phyloP scores from a whole-genome alignment of 1,139 yeast genomes.

The Nakaseomyces glabratus region DNA sequence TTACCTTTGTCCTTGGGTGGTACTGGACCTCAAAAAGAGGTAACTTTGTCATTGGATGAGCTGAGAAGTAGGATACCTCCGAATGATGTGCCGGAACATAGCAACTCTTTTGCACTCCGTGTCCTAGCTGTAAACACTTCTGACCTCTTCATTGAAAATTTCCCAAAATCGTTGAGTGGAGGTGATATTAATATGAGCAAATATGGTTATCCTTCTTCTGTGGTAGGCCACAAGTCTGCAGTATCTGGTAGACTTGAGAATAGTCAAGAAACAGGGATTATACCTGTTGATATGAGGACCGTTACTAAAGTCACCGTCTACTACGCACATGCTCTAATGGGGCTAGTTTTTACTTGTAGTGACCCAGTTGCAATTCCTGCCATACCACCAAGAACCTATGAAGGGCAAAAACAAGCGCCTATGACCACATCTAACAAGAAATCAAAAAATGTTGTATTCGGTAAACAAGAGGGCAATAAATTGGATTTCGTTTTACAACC shows the following conservation, averaged over 20 bases:
- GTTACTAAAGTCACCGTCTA: conserved; percentile 49
- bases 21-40: conserved; percentile 45
- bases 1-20: conserved; percentile 53
- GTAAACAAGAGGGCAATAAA: conserved; percentile 50
- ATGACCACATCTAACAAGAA: conserved; percentile 25
- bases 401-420: conserved; percentile 15
- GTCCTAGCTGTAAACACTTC: conserved; percentile 41
- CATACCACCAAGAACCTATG: conserved; percentile 42
- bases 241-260: conserved; percentile 35
- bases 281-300: conserved; percentile 22
- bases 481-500: conserved; percentile 47
- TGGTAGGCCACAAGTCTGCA: conserved; percentile 40
- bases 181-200: conserved; percentile 20
- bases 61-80: conserved; percentile 38
- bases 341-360: conserved; percentile 38
- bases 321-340: conserved; percentile 74
- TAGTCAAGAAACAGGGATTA: conserved; percentile 24
- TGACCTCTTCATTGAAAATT: conserved; percentile 28
- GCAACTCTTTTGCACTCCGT: conserved; percentile 40
- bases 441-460: conserved; percentile 39
- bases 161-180: conserved; percentile 20
- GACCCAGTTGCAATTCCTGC: conserved; percentile 31
- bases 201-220: conserved; percentile 21
- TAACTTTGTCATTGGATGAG: conserved; percentile 43
- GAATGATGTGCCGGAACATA: conserved; percentile 29